Evolutionary conservation across 2,329 filamentous ascomycete species (phyloP).

Genomic region (Colletotrichum incanum): DNA sequence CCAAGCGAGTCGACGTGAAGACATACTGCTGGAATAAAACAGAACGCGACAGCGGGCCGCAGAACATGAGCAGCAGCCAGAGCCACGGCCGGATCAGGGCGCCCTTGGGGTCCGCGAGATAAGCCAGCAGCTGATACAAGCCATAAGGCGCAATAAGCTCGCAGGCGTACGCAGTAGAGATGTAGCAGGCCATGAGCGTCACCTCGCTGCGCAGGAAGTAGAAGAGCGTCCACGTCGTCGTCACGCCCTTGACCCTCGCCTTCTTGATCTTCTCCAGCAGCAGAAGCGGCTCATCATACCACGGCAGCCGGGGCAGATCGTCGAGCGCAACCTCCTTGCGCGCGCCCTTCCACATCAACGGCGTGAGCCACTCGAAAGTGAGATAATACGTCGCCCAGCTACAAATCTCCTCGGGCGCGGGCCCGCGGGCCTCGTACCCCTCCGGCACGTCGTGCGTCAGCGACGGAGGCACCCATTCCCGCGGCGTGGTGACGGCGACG

Average conservation of each 20-base stretch:
- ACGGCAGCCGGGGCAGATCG: conserved; percentile 65
- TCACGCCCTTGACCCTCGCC: conserved; percentile 60
- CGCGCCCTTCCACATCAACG: conserved; percentile 64
- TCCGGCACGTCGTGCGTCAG: conserved; percentile 57
- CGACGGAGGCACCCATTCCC: conserved; percentile 65
- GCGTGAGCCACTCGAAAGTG: conserved; percentile 67
- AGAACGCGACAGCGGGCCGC: conserved; percentile 65
- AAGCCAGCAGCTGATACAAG: conserved; percentile 68
- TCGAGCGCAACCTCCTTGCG: conserved; percentile 62
- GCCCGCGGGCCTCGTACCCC: conserved; percentile 54
- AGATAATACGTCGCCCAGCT: conserved; percentile 69
- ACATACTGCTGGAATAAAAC: conserved; percentile 71
- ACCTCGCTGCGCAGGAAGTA: conserved; percentile 62
- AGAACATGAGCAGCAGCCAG: conserved; percentile 69
- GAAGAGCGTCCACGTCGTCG: conserved; percentile 62
- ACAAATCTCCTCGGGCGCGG: conserved; percentile 67
- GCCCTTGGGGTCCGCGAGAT: conserved; percentile 62
- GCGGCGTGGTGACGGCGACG: conserved; percentile 62
- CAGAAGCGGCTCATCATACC: conserved; percentile 69
- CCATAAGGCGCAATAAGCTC: conserved; percentile 69
- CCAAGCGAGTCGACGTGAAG: conserved; percentile 69
- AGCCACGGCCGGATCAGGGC: conserved; percentile 65
- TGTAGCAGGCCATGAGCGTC: conserved; percentile 61
- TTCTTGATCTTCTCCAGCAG: conserved; percentile 61
- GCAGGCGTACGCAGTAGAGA: conserved; percentile 55